These are phyloP conservation scores for Fraxinus velutina DNA, from an alignment of 305 asterid species.

Conservation along the genomic window DNA sequence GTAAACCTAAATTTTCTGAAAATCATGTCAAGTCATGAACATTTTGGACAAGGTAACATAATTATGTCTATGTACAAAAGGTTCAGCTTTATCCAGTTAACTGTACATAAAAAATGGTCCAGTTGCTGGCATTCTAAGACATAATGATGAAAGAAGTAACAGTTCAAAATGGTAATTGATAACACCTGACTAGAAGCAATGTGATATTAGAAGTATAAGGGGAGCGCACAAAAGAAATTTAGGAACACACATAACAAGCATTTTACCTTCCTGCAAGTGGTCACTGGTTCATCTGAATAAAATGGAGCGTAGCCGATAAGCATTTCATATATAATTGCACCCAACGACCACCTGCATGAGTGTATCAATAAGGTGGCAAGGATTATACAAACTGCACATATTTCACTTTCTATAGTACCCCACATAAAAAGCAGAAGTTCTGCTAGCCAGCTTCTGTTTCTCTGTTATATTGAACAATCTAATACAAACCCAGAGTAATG, in stretches of 20 bases:
- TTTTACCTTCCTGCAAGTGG: constrained; percentile 89
- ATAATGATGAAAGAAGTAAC: neutral
- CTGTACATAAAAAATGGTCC: neutral
- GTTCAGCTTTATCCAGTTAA: neutral
- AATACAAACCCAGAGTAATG: neutral
- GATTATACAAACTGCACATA: neutral
- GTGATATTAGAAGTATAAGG: neutral
- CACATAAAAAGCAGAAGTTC: neutral
- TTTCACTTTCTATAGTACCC: neutral
- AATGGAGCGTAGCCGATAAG: constrained; percentile 94
- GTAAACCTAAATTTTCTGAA: constrained; percentile 5
- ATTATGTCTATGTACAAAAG: neutral
- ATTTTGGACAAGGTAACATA: neutral
- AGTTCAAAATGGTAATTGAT: neutral
- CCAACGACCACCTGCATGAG: constrained; percentile 88
- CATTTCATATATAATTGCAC: constrained; percentile 97
- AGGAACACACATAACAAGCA: neutral
- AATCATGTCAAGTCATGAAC: neutral
- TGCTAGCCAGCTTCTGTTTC: neutral
- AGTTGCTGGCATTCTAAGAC: neutral
- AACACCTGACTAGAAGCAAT: neutral
- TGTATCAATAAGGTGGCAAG: neutral
- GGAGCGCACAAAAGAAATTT: constrained; percentile 1
- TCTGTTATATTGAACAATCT: neutral
- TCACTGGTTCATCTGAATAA: constrained; percentile 84